These are phyloP conservation scores for Aspergillus viridinutans DNA, from an alignment of 2,329 filamentous ascomycete species.

Conservation along the genomic window DNA sequence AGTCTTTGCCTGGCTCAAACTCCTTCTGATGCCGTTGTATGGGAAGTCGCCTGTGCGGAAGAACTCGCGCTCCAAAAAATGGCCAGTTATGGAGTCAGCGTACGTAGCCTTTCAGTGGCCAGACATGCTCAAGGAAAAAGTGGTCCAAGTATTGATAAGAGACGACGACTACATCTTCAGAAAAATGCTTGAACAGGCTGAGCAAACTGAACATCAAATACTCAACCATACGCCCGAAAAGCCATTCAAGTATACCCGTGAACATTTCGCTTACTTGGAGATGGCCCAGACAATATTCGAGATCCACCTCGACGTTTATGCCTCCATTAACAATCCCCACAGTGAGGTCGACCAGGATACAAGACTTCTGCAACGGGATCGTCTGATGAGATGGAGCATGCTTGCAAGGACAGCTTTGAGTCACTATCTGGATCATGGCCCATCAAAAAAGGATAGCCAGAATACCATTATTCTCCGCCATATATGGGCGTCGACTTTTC, in stretches of 20 bases:
- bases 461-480: conserved; percentile 54
- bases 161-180: conserved; percentile 53
- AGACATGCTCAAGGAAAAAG: conserved; percentile 50
- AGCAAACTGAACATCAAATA: conserved; percentile 24
- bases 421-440: conserved; percentile 32
- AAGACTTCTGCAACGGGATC: conserved; percentile 53
- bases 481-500: conserved; percentile 63
- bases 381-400: conserved; percentile 57
- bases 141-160: conserved; percentile 50
- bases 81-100: conserved; percentile 35
- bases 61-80: background rate
- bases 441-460: conserved; percentile 26
- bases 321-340: conserved; percentile 57
- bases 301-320: conserved; percentile 63
- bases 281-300: conserved; percentile 61
- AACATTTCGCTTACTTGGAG: conserved; percentile 43
- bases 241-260: conserved; percentile 23
- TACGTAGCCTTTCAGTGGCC: conserved; percentile 55
- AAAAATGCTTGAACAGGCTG: conserved; percentile 33
- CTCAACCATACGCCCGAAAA: conserved; percentile 16
- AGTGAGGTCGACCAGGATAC: conserved; percentile 52
- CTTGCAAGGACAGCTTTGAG: conserved; percentile 54
- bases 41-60: conserved; percentile 5
- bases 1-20: conserved; percentile 51
- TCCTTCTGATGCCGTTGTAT: conserved; percentile 44